phyloP scores from a whole-genome alignment of 768 basidiomycete genomes.

The Boletus huronensis region DNA sequence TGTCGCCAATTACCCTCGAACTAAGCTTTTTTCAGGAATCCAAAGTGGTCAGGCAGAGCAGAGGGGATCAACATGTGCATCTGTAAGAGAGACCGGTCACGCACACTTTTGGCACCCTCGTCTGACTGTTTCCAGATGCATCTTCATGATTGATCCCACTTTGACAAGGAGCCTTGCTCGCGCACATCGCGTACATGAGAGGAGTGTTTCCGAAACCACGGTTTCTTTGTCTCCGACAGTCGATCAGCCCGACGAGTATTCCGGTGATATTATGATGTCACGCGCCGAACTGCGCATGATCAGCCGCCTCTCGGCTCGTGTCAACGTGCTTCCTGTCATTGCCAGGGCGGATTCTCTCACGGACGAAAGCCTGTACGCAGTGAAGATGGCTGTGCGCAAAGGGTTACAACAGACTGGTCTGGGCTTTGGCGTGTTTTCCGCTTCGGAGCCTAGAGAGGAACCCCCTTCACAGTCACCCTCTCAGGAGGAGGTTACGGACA shows the following conservation, averaged over 20 bases:
- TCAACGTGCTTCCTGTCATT: constrained; percentile 80
- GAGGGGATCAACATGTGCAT: constrained; percentile 88
- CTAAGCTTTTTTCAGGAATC: constrained; percentile 55
- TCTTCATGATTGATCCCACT: constrained; percentile 84
- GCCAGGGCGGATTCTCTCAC: constrained; percentile 81
- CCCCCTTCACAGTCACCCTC: constrained; percentile 10
- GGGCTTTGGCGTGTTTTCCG: constrained; percentile 74
- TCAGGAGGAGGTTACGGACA: constrained; percentile 14
- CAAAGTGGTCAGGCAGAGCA: constrained; percentile 82
- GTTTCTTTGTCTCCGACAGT: constrained; percentile 49
- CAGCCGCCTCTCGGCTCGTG: constrained; percentile 65
- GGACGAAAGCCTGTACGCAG: constrained; percentile 63
- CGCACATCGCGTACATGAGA: constrained; percentile 45
- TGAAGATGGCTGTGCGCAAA: constrained; percentile 70
- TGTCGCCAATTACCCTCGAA: not conserved
- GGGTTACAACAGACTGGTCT: constrained; percentile 65
- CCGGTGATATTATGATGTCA: constrained; percentile 59
- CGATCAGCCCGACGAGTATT: constrained; percentile 47
- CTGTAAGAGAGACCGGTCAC: constrained; percentile 47
- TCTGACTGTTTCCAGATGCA: constrained; percentile 50
- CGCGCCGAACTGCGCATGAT: constrained; percentile 79
- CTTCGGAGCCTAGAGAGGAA: constrained; percentile 31
- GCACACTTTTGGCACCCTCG: not conserved
- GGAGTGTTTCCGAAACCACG: constrained; percentile 65
- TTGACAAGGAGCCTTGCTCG: constrained; percentile 52